Percentiles rank a stretch among this genome's conserved stretches.
Evolutionary conservation across 805 yeast species (phyloP).

Genomic region (Blastobotrys chiropterorum): DNA sequence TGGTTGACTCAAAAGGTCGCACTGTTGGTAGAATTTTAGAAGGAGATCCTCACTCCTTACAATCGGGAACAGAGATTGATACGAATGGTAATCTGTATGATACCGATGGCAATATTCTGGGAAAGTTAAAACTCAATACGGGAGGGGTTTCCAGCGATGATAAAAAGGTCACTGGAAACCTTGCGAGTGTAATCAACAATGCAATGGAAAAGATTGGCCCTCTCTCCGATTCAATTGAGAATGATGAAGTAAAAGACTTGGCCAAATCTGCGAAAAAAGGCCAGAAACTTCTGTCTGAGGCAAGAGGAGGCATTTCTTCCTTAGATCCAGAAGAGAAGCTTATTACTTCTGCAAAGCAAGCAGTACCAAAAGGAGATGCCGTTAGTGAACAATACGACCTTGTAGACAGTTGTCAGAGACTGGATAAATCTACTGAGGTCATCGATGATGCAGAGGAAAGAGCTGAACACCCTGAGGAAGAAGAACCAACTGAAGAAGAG

Average conservation of each 20-base stretch:
- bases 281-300: background rate
- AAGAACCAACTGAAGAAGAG: slow-evolving; percentile 1
- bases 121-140: background rate
- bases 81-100: background rate
- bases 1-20: background rate
- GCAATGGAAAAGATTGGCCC: background rate
- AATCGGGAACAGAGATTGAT: background rate
- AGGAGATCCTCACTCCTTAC: background rate
- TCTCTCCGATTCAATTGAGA: background rate
- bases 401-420: background rate
- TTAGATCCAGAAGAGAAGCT: background rate
- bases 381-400: background rate
- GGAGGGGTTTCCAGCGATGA: background rate
- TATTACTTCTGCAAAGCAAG: background rate
- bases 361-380: background rate
- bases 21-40: background rate
- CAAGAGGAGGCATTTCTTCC: background rate
- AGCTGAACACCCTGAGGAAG: background rate
- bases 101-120: background rate
- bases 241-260: background rate
- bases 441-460: background rate
- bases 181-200: background rate
- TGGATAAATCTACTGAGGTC: background rate
- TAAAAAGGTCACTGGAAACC: background rate
- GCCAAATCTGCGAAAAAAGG: background rate